Base-by-base conservation (phyloP, 2,329 filamentous ascomycete species). In the Tolypocladium nubicola region DNA sequence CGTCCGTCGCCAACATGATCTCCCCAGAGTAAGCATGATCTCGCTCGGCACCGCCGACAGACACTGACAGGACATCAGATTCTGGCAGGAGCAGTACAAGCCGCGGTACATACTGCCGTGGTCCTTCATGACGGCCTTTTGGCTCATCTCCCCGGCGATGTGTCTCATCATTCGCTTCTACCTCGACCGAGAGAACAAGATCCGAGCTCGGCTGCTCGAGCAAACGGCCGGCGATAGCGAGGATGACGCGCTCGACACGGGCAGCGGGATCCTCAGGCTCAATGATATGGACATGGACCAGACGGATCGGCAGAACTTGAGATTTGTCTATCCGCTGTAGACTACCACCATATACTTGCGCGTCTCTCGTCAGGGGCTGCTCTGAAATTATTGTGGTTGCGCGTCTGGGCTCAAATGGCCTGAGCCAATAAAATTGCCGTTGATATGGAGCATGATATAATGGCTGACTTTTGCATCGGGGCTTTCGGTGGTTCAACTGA, bases 271-370 rank as follows among this genome's bases (percentile, higher is more conserved):
- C 52, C 47, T 65, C 30, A 55, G 59, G 16, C 52, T 64, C 13
- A 59, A 58, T 19, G 57, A 60, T 16, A 45, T 59, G 11, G 62
- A 64, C 56, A 41, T 62, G 33, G 62, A 64, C 39, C 54, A 56
- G 23, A 64, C 62, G 4, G 63, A 64, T 50, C 53, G 60, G 19
- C 56, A 64, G 52, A 61, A 65, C 39, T 43, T 64, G 30, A 54
- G 59, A 19, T 65, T 65, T 35, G 57, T 63, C 30, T 64, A 65
- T 52, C 62, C 62, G 1, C 61, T 77, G 73, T 30, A 77, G 37
- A 23, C 37, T 47, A 16, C 37, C 30, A 16, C 14, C 7, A 6
- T 9, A 7, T 33, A 33, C 30, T 33, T 33, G 30, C 8, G 30
- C 30, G 30, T 7, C 30, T 33, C 30, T 33, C 30, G 30, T 9